Conservation (phyloP, 2,329 filamentous ascomycete genomes). For the Hypoxylon rubiginosum region DNA sequence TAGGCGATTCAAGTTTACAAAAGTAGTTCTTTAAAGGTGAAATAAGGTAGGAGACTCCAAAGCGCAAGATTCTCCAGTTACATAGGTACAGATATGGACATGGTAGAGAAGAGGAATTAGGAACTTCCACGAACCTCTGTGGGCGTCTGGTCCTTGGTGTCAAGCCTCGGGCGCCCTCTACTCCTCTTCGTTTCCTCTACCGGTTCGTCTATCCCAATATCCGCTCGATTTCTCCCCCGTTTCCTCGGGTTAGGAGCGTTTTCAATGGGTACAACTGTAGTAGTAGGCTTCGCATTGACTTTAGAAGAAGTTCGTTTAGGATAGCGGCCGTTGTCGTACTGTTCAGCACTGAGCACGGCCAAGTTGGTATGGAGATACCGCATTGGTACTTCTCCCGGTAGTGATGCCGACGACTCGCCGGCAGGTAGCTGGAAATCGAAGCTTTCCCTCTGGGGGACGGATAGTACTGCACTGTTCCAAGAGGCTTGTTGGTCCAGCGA, state of each 20-base stretch:
- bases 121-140: slow-evolving; percentile 74
- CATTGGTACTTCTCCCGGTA: slow-evolving; percentile 42
- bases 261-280: slow-evolving; percentile 36
- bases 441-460: slow-evolving; percentile 16
- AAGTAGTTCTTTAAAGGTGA: not conserved
- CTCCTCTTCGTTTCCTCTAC: slow-evolving; percentile 69
- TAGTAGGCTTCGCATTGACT: slow-evolving; percentile 32
- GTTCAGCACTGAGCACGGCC: slow-evolving; percentile 63
- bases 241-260: slow-evolving; percentile 49
- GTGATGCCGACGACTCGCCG: slow-evolving; percentile 9
- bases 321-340: slow-evolving; percentile 56
- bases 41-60: not conserved
- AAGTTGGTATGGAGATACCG: slow-evolving; percentile 54
- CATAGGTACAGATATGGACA: slow-evolving; percentile 1
- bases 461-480: slow-evolving; percentile 24
- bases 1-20: not conserved
- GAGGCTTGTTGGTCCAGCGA: slow-evolving; percentile 16
- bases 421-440: slow-evolving; percentile 24
- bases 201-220: slow-evolving; percentile 54
- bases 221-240: slow-evolving; percentile 50
- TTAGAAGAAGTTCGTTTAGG: slow-evolving; percentile 36
- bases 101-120: slow-evolving; percentile 7
- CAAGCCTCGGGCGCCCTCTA: slow-evolving; percentile 80
- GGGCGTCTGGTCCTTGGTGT: slow-evolving; percentile 82
- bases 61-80: not conserved